Evolutionary conservation across 306 rosid genomes (phyloP), one percentile per base, ranked within the genome.

Genomic region (Gynostemma pentaphyllum): DNA sequence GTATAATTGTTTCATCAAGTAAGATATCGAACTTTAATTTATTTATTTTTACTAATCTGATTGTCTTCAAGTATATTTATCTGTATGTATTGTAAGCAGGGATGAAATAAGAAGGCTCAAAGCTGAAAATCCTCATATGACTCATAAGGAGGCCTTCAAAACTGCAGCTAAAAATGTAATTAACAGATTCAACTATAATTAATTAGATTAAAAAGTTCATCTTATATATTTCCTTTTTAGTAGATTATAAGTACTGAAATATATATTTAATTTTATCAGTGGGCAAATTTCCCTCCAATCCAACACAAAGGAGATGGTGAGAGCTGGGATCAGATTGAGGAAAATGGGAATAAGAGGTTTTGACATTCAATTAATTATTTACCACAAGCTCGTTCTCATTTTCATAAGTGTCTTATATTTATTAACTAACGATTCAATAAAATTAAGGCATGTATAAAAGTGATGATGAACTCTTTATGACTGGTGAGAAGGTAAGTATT

Each of bases 131-230:
- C 99, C 99, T 48, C 82, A 75, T 57, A 88, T 92, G 96, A 79
- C 90, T 41, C 99, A 92, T 78, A 92, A 92, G 76, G 90, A 86
- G 70, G 96, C 99, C 57, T 92, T 92, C 74, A 88, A 91, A 51
- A 76, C 96, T 5, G 95, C 96, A 67, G 87, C 96, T 28, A 92
- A 88, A 72, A 92, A 92, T 82, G 99, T 86, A n/a, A n/a, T n/a
- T n/a, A n/a, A n/a, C n/a, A n/a, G n/a, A n/a, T n/a, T n/a, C n/a
- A n/a, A n/a, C n/a, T n/a, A n/a, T n/a, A n/a, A n/a, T n/a, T n/a
- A n/a, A n/a, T n/a, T n/a, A n/a, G n/a, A n/a, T n/a, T n/a, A n/a
- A n/a, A n/a, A n/a, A n/a, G n/a, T n/a, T n/a, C n/a, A n/a, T n/a
- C n/a, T n/a, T n/a, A n/a, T n/a, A n/a, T n/a, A n/a, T n/a, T n/a